phyloP scores from a whole-genome alignment of 805 yeast species.

The Pichia eremophila region DNA sequence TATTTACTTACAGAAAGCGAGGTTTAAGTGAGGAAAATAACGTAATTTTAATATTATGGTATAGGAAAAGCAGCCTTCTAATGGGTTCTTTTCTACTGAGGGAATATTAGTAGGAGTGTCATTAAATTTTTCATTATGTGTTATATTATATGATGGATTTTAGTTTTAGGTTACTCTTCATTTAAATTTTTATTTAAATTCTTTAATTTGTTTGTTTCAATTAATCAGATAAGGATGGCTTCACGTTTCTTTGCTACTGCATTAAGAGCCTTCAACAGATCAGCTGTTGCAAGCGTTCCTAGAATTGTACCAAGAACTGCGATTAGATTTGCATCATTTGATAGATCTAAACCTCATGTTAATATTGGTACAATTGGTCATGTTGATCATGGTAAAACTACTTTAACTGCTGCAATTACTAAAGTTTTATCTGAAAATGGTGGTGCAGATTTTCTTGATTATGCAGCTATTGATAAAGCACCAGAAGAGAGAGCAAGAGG shows the following conservation, averaged over 20 bases:
- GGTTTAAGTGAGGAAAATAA: too few relatives aligned
- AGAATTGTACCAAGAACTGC: constrained; percentile 15
- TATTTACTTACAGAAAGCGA: too few relatives aligned
- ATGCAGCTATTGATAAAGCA: constrained; percentile 88
- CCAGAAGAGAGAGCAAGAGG: constrained; percentile 99
- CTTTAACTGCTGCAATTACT: constrained; percentile 97
- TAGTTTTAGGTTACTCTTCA: too few relatives aligned
- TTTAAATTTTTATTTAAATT: too few relatives aligned
- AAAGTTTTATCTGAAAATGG: constrained; percentile 82
- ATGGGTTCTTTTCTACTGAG: too few relatives aligned
- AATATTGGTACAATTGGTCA: constrained; percentile 98
- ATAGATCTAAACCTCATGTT: constrained; percentile 93
- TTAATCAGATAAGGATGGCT: constrained; percentile 17
- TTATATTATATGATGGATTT: background rate
- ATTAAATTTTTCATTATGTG: too few relatives aligned
- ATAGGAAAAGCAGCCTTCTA: too few relatives aligned
- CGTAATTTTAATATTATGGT: too few relatives aligned
- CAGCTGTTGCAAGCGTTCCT: constrained; percentile 14
- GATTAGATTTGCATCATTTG: constrained; percentile 57
- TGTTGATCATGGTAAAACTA: constrained; percentile 98
- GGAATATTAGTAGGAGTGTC: too few relatives aligned
- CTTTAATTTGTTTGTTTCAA: too few relatives aligned
- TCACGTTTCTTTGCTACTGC: constrained; percentile 23
- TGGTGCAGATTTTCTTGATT: constrained; percentile 91
- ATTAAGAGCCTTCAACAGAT: constrained; percentile 16